A percentile compares a stretch with the other conserved stretches of the same genome.
Conservation (phyloP, 75 land plant genomes). For the Picea sitchensis region DNA sequence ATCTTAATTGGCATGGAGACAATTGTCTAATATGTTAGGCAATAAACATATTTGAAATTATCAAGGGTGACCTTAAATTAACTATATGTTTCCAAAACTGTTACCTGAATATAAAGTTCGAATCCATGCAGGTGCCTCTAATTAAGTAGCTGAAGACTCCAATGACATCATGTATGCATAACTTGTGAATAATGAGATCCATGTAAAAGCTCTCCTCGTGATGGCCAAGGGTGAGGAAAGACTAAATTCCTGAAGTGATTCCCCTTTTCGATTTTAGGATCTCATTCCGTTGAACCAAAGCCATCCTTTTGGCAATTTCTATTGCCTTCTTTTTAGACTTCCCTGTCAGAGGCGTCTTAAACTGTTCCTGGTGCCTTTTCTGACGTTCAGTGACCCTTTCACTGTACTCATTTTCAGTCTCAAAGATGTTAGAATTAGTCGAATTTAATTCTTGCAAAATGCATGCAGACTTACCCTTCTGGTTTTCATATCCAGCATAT, state of each 20-base stretch:
- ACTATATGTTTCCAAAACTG: neutral
- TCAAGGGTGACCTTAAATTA: neutral
- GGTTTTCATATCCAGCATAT: neutral
- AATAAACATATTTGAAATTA: neutral
- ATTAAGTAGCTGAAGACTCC: neutral
- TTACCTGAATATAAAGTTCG: neutral
- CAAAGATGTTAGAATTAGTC: neutral
- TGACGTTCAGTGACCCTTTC: conserved; percentile 6
- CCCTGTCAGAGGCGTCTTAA: conserved; percentile 6
- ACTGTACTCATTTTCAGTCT: neutral
- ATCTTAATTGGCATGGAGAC: neutral
- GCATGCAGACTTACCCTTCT: neutral
- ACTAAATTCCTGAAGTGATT: neutral
- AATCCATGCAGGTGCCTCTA: neutral
- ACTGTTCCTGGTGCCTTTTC: conserved; percentile 12
- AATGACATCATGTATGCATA: neutral
- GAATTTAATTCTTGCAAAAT: neutral
- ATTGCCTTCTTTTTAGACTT: conserved; percentile 11
- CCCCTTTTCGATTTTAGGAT: conserved; percentile 11
- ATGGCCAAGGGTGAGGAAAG: neutral
- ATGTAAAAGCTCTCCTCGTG: neutral
- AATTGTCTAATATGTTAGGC: neutral
- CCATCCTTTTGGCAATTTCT: neutral
- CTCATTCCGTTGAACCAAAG: conserved; percentile 6
- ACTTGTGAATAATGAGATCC: neutral